Conservation (phyloP, 345 rosid species). For the Salix koriyanagi region DNA sequence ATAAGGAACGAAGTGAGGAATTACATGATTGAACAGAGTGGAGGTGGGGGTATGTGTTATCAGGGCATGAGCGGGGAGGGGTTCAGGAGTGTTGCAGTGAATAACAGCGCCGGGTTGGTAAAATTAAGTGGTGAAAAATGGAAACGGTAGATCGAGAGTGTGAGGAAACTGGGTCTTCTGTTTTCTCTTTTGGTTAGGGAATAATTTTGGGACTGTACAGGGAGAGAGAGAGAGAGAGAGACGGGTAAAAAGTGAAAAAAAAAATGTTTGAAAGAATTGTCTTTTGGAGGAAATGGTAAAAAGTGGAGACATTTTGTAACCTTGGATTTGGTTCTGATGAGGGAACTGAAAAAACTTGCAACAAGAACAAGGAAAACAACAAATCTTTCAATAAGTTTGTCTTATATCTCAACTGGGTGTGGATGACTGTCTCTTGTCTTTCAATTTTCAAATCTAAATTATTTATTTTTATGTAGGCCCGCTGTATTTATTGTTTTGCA, state of each 20-base stretch:
- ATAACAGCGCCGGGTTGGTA: slow-evolving; percentile 50
- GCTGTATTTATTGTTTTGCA: neutral
- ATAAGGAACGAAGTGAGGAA: slow-evolving; percentile 75
- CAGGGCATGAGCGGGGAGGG: slow-evolving; percentile 50
- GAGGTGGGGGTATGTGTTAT: slow-evolving; percentile 42
- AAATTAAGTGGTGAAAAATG: slow-evolving; percentile 39
- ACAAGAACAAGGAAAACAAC: neutral
- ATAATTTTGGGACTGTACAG: slow-evolving; percentile 67
- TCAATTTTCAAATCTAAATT: too few species aligned
- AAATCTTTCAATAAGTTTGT: neutral
- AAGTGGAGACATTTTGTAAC: neutral
- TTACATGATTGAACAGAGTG: slow-evolving; percentile 61
- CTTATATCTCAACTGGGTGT: neutral
- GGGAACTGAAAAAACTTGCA: neutral
- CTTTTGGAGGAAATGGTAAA: neutral
- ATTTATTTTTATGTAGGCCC: too few species aligned
- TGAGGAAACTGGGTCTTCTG: slow-evolving; percentile 10
- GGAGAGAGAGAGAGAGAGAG: slow-evolving; percentile 18
- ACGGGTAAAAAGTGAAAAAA: slow-evolving; percentile 1
- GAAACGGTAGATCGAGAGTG: neutral
- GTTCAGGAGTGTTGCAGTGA: slow-evolving; percentile 50
- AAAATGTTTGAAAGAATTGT: neutral
- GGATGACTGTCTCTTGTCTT: neutral
- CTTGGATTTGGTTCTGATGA: neutral
- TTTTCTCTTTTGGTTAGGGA: slow-evolving; percentile 36